Conservation (phyloP, 495 filamentous ascomycete genomes). For the Aspergillus steynii region DNA sequence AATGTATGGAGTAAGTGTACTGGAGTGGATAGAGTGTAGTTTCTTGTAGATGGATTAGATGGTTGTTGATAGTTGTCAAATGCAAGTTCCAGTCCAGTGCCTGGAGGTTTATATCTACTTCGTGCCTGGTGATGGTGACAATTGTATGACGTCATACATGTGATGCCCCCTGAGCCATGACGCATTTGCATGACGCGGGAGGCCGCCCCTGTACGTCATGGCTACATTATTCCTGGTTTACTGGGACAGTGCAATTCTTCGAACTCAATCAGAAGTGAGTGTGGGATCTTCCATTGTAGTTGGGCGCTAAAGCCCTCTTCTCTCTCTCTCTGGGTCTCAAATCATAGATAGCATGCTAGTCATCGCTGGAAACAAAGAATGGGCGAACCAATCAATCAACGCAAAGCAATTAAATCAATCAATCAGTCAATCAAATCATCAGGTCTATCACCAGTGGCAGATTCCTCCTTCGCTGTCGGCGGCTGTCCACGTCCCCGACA, state of each 20-base stretch:
- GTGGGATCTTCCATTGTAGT: neutral
- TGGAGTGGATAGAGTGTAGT: slow-evolving; percentile 5
- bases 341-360: neutral
- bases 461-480: slow-evolving; percentile 80
- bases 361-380: neutral
- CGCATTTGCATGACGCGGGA: neutral
- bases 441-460: slow-evolving; percentile 56
- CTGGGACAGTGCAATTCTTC: neutral
- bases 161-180: neutral
- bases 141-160: neutral
- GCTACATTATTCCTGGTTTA: neutral
- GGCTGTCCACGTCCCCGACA: slow-evolving; percentile 83
- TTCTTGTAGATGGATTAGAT: neutral
- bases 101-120: neutral
- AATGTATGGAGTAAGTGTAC: slow-evolving; percentile 1
- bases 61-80: too few species aligned
- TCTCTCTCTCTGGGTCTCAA: neutral
- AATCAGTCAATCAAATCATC: neutral
- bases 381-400: neutral
- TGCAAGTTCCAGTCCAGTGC: too few species aligned
- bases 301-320: neutral
- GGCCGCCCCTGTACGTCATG: neutral
- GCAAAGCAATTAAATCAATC: neutral
- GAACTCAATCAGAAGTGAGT: neutral
- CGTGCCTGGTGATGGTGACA: neutral